phyloP scores from a whole-genome alignment of 2,329 filamentous ascomycete species.

The Mycosphaerella arachidis region DNA sequence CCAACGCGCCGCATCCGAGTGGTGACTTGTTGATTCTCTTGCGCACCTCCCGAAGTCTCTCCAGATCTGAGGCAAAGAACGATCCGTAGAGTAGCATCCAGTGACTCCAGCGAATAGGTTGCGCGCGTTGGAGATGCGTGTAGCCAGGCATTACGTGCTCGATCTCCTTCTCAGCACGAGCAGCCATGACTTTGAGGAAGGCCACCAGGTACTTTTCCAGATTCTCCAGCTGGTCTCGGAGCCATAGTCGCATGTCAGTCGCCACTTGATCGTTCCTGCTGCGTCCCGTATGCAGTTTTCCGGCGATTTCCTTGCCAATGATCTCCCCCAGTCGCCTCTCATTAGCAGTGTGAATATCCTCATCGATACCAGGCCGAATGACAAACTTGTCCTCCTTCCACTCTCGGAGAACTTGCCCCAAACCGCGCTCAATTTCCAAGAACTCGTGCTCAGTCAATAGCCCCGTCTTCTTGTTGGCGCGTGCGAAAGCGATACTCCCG shows the following conservation, averaged over 20 bases:
- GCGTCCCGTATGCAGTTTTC: conserved; percentile 83
- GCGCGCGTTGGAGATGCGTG: conserved; percentile 78
- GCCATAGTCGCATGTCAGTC: conserved; percentile 86
- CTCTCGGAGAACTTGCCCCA: conserved; percentile 54
- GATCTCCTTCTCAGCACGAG: conserved; percentile 68
- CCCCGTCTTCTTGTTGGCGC: conserved; percentile 70
- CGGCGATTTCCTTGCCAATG: conserved; percentile 77
- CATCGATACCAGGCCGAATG: conserved; percentile 46
- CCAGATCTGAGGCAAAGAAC: conserved; percentile 67
- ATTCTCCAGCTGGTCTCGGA: conserved; percentile 66
- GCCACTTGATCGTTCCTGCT: conserved; percentile 88
- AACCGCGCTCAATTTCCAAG: conserved; percentile 65
- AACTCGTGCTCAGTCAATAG: conserved; percentile 73
- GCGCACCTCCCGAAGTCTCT: conserved; percentile 69
- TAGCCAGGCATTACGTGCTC: conserved; percentile 82
- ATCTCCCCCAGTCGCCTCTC: conserved; percentile 64
- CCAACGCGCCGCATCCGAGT: conserved; percentile 70
- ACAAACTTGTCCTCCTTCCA: conserved; percentile 44
- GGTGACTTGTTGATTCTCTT: conserved; percentile 68
- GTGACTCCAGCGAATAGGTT: conserved; percentile 76
- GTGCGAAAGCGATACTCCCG: conserved; percentile 75
- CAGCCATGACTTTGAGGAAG: conserved; percentile 64
- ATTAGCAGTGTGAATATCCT: conserved; percentile 54
- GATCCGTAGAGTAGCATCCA: conserved; percentile 74
- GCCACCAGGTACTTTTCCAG: conserved; percentile 66